Base-by-base conservation (phyloP, 2,329 filamentous ascomycete genomes). In the Teratosphaeria viscida region DNA sequence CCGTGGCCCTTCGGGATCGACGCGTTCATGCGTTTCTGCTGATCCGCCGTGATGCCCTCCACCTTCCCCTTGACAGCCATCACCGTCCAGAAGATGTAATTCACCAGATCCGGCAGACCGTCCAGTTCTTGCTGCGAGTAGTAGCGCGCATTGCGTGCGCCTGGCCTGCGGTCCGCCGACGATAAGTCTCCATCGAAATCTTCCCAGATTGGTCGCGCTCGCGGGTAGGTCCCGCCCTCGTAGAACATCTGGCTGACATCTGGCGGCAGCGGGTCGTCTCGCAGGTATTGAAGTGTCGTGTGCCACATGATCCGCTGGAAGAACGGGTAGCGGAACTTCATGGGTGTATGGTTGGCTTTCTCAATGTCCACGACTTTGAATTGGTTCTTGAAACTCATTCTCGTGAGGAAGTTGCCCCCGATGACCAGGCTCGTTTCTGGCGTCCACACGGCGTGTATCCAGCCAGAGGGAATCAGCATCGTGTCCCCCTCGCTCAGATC, bases 231-330 rank as follows among this genome's bases (percentile, higher is more conserved):
- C 53, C 80, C 78, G 58, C 85, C 82, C 52, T 77, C 76, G 29
- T 78, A 75, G 63, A 87, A 82, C 12, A 78, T 73, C 47, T 83
- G 76, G 55, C 80, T 74, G 5, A 87, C 79, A 52, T 74, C 75
- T 27, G 75, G 72, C 0, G 85, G 85, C n/a, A 87, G 71, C 2
- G 85, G 84, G 70, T 88, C 85, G 32, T 82, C 78, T 57, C 82
- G 78, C 43, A 88, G 75, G 66, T 87, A 88, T 64, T 82, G 80
- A 67, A 86, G 75, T n/a, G 82, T 78, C 1, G 83, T 79, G 64
- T 85, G 84, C 85, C 85, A 88, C 77, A 86, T 84, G 58, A 87
- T 82, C 67, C 84, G 85, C 68, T 87, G 85, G 70, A 87, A 88
- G 70, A 81, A 83, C 1, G 85, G 85, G 68, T 87, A 87, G 56